A percentile compares a stretch with the other conserved stretches of the same genome.
phyloP scores from a whole-genome alignment of 352 stramenopile genomes.

The Hyaloperonospora arabidopsidis region DNA sequence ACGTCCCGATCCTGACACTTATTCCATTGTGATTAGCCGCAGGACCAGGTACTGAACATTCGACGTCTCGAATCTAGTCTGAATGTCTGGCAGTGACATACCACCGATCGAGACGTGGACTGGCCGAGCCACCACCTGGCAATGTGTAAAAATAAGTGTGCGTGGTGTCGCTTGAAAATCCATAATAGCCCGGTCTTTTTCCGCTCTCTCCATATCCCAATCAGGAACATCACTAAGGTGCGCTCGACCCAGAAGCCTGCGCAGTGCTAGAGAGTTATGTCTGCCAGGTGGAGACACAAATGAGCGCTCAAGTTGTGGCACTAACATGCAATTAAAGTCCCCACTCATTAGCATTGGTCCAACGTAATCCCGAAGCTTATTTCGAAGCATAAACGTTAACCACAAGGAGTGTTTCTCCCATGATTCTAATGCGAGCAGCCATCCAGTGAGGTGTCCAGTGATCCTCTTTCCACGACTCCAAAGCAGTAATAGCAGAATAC shows the following conservation, averaged over 20 bases:
- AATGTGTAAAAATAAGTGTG: no score
- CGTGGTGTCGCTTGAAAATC: no score
- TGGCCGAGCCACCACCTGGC: not conserved
- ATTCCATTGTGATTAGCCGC: no score
- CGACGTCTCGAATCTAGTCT: not conserved
- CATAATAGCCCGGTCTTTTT: no score
- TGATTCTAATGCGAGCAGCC: not conserved
- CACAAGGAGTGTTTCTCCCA: no score
- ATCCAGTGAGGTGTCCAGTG: not conserved
- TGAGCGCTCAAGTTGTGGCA: no score
- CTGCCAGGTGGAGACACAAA: no score
- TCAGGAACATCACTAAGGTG: no score
- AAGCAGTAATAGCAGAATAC: no score
- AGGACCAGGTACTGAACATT: no score
- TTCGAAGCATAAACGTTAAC: not conserved
- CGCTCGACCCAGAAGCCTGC: not conserved
- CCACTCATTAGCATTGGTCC: not conserved
- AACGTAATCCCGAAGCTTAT: no score
- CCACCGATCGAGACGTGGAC: not conserved
- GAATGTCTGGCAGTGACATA: not conserved
- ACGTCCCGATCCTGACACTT: not conserved
- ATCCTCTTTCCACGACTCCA: not conserved
- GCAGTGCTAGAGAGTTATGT: not conserved
- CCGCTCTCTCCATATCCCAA: no score
- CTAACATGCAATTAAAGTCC: not conserved